These are phyloP conservation scores for Monosiga brevicollis DNA, from an alignment of 78 protist species.

Conservation along the genomic window DNA sequence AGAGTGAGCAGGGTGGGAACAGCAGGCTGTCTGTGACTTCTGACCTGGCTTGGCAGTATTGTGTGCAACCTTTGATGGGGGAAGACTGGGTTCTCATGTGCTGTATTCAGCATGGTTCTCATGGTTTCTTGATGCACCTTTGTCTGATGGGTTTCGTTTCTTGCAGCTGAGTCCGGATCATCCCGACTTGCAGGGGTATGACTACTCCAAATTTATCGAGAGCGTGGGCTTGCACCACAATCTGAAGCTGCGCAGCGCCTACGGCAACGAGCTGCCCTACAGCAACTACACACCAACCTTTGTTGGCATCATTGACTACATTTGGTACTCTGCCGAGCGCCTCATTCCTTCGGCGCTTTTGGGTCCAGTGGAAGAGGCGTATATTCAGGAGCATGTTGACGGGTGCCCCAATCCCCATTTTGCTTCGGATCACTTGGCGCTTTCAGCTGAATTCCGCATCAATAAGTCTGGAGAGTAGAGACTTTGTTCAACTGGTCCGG, in stretches of 20 bases:
- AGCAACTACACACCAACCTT: slow-evolving; percentile 13
- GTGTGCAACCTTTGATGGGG: too few relatives aligned
- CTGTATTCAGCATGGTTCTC: too few relatives aligned
- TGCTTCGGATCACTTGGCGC: slow-evolving; percentile 20
- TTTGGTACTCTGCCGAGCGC: slow-evolving; percentile 1
- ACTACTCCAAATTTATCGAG: background rate
- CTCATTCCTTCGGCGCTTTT: background rate
- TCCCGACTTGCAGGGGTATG: background rate
- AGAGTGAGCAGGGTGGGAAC: too few relatives aligned
- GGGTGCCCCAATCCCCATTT: slow-evolving; percentile 22
- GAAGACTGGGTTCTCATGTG: too few relatives aligned
- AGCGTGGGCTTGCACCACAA: background rate
- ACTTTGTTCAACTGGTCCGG: background rate
- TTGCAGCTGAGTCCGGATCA: background rate
- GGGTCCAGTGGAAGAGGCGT: background rate
- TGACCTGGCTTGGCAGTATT: too few relatives aligned
- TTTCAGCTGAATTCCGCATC: background rate
- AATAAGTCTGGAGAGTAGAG: background rate
- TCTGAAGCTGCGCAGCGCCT: background rate
- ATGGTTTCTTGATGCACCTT: too few relatives aligned
- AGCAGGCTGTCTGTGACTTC: too few relatives aligned
- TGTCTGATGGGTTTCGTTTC: too few relatives aligned
- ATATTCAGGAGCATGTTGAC: background rate
- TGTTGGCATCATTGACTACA: slow-evolving; percentile 20
- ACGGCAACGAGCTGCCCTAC: background rate